phyloP scores from a whole-genome alignment of 148 eudicot species.

The Fagopyrum homotropicum region DNA sequence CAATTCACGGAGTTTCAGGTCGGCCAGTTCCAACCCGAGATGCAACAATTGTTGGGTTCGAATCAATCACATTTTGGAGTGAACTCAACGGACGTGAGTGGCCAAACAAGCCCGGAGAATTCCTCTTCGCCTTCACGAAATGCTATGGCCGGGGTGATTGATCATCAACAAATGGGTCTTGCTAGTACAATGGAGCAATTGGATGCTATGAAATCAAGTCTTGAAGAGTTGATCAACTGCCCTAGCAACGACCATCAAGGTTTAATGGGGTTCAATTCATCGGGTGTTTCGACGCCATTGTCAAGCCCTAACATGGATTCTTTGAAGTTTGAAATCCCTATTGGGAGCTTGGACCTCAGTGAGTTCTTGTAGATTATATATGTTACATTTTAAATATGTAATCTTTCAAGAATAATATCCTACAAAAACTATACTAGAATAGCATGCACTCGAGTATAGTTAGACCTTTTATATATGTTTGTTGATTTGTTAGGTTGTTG shows the following conservation, averaged over 20 bases:
- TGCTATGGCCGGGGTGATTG: not conserved
- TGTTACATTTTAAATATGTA: not conserved
- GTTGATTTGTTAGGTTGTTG: not conserved
- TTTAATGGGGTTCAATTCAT: not conserved
- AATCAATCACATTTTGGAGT: not conserved
- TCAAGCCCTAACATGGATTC: not conserved
- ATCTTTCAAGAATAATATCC: not conserved
- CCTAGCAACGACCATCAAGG: not conserved
- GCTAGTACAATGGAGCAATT: not conserved
- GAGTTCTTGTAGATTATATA: constrained; percentile 10
- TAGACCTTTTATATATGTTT: not conserved
- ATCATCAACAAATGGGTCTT: not conserved
- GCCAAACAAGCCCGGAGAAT: constrained; percentile 10
- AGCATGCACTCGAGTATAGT: not conserved
- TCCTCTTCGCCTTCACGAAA: not conserved
- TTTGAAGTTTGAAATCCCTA: constrained; percentile 8
- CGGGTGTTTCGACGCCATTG: not conserved
- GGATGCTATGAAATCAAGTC: constrained; percentile 11
- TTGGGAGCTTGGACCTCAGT: constrained; percentile 12
- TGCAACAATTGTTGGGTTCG: not conserved
- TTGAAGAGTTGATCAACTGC: not conserved
- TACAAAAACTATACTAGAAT: not conserved
- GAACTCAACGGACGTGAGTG: constrained; percentile 2
- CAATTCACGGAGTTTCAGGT: constrained; percentile 16
- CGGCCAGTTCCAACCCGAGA: constrained; percentile 3